Evolutionary conservation across 2,329 filamentous ascomycete genomes (phyloP).

Genomic region (Fusarium secorum): DNA sequence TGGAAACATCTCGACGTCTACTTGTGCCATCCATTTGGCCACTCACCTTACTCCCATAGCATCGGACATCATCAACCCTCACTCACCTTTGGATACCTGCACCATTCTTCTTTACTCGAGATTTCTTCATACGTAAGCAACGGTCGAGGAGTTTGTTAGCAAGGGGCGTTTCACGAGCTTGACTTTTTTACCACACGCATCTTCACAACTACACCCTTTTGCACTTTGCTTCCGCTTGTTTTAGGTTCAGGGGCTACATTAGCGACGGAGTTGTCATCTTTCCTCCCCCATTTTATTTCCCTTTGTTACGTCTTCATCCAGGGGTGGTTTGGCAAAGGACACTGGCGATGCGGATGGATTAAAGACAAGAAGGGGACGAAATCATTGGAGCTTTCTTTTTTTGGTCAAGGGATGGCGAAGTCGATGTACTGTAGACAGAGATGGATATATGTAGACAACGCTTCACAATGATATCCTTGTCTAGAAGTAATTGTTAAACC

Average conservation of each 20-base stretch:
- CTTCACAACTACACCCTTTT: conserved; percentile 3
- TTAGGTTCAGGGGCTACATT: conserved; percentile 42
- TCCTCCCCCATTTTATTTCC: background rate
- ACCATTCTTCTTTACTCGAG: background rate
- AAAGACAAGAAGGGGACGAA: conserved; percentile 3
- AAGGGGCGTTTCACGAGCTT: conserved; percentile 29
- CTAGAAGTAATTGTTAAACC: conserved; percentile 29
- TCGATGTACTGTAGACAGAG: conserved; percentile 21
- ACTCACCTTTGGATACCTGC: background rate
- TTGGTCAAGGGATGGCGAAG: background rate
- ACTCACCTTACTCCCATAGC: background rate
- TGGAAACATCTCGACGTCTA: background rate
- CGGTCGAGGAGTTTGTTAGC: conserved; percentile 30
- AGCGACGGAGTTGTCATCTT: conserved; percentile 51
- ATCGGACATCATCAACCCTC: background rate
- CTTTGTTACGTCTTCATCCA: background rate
- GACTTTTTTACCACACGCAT: conserved; percentile 8
- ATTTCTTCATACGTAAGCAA: conserved; percentile 24
- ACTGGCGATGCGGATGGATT: conserved; percentile 3
- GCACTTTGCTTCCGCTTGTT: conserved; percentile 7
- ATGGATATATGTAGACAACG: conserved; percentile 10
- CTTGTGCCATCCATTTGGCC: background rate
- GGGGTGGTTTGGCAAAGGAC: conserved; percentile 15
- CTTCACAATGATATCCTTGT: conserved; percentile 33
- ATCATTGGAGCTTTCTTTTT: background rate